Percentiles rank a stretch among this genome's conserved stretches.
These are phyloP conservation scores for Aspergillus cejpii DNA, from an alignment of 2,329 filamentous ascomycete species.

Conservation along the genomic window DNA sequence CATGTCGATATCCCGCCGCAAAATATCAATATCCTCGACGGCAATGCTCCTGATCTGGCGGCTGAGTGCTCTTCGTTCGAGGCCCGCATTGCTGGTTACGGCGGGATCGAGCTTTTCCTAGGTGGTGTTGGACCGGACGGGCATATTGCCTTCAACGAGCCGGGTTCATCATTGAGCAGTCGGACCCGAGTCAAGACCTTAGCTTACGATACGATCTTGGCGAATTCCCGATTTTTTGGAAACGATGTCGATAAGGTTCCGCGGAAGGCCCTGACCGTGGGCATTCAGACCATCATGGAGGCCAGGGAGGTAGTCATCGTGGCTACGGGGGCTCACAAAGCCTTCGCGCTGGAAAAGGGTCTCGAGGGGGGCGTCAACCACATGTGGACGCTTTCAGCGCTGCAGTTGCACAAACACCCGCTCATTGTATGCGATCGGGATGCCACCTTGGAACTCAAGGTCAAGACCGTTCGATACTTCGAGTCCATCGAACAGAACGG, in stretches of 20 bases:
- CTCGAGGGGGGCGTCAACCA: slow-evolving; percentile 79
- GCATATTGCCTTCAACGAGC: slow-evolving; percentile 88
- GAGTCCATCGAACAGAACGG: slow-evolving; percentile 64
- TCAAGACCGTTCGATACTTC: slow-evolving; percentile 69
- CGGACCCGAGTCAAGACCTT: slow-evolving; percentile 80
- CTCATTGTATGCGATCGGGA: slow-evolving; percentile 81
- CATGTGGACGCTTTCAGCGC: slow-evolving; percentile 80
- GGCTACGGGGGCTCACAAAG: slow-evolving; percentile 74
- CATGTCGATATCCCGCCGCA: slow-evolving; percentile 72
- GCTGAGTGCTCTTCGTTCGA: slow-evolving; percentile 75
- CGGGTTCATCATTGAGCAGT: slow-evolving; percentile 68
- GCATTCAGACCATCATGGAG: slow-evolving; percentile 75
- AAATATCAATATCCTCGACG: slow-evolving; percentile 79
- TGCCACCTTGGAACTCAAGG: slow-evolving; percentile 63
- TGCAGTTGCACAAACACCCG: slow-evolving; percentile 74
- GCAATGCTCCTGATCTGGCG: slow-evolving; percentile 67
- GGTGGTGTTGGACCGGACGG: slow-evolving; percentile 80
- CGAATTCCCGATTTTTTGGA: slow-evolving; percentile 77
- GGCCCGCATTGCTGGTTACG: slow-evolving; percentile 63
- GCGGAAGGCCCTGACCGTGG: slow-evolving; percentile 75
- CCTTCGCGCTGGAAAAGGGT: slow-evolving; percentile 69
- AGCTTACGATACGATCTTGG: slow-evolving; percentile 77
- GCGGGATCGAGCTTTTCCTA: slow-evolving; percentile 79
- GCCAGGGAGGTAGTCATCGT: slow-evolving; percentile 76
- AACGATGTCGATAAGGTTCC: slow-evolving; percentile 69